Evolutionary conservation across 768 basidiomycete species (phyloP).

Genomic region (Galerina sulciceps): DNA sequence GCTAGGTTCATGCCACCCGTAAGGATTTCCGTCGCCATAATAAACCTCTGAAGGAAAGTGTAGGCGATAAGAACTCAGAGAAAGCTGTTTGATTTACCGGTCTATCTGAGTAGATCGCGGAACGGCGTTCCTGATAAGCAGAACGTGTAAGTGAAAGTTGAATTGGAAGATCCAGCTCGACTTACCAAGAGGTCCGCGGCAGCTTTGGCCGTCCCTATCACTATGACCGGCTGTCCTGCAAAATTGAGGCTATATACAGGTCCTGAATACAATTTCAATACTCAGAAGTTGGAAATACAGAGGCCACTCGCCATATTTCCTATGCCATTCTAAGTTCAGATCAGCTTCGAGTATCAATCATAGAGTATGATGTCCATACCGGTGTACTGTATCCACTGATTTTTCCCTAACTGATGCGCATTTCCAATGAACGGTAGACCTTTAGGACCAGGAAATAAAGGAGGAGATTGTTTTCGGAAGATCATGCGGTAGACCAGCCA

Average conservation of each 20-base stretch:
- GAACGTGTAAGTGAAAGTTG: background rate
- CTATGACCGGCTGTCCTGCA: constrained; percentile 36
- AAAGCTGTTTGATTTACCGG: background rate
- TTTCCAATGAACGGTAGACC: too few species aligned
- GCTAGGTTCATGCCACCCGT: background rate
- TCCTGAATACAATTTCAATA: constrained; percentile 48
- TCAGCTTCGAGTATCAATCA: too few species aligned
- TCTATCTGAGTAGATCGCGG: constrained; percentile 1
- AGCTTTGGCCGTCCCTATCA: constrained; percentile 1
- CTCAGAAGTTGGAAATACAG: too few species aligned
- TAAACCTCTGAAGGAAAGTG: background rate
- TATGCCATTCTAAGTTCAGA: too few species aligned
- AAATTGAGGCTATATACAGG: constrained; percentile 58
- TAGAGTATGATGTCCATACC: too few species aligned
- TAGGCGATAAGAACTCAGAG: too few species aligned
- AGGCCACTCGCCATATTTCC: too few species aligned
- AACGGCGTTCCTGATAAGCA: background rate
- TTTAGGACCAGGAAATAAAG: too few species aligned
- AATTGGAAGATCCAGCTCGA: background rate
- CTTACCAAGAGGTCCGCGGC: background rate
- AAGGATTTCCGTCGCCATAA: constrained; percentile 2
- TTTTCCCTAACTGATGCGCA: too few species aligned
- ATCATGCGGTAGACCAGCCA: too few species aligned
- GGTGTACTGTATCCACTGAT: too few species aligned
- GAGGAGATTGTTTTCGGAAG: too few species aligned